Conservation (phyloP, 2,329 filamentous ascomycete genomes). For the Fusarium metavorans region DNA sequence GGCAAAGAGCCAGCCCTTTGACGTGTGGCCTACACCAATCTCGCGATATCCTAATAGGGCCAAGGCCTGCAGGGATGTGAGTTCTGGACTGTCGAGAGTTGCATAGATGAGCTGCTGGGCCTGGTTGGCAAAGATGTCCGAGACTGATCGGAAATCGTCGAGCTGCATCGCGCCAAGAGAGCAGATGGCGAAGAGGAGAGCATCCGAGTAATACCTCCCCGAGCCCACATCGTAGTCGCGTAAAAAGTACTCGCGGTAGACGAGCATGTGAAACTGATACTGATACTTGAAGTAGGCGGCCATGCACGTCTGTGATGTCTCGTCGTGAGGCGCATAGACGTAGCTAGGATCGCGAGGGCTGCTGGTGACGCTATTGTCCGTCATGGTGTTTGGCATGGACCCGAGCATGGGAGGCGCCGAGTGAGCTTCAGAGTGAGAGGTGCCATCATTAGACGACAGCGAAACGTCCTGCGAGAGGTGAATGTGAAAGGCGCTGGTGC, state of each 20-base stretch:
- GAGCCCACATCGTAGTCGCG: slow-evolving; percentile 60
- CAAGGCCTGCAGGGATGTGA: slow-evolving; percentile 60
- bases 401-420: slow-evolving; percentile 20
- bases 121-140: slow-evolving; percentile 58
- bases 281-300: slow-evolving; percentile 61
- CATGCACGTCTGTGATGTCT: slow-evolving; percentile 59
- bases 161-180: slow-evolving; percentile 62
- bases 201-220: slow-evolving; percentile 63
- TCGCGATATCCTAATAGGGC: slow-evolving; percentile 60
- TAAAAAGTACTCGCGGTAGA: slow-evolving; percentile 64
- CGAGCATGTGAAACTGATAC: slow-evolving; percentile 62
- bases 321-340: slow-evolving; percentile 57
- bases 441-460: slow-evolving; percentile 25
- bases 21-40: slow-evolving; percentile 60
- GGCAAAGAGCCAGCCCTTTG: slow-evolving; percentile 64
- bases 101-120: slow-evolving; percentile 59
- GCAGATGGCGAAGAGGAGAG: slow-evolving; percentile 62
- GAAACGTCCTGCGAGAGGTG: slow-evolving; percentile 48
- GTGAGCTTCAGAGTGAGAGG: slow-evolving; percentile 24
- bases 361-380: slow-evolving; percentile 27
- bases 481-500: slow-evolving; percentile 60
- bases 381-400: slow-evolving; percentile 8
- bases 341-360: slow-evolving; percentile 43
- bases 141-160: slow-evolving; percentile 54
- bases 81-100: slow-evolving; percentile 59